These are phyloP conservation scores for Tetrapisispora namnaoensis DNA, from an alignment of 805 yeast genomes.

Conservation along the genomic window DNA sequence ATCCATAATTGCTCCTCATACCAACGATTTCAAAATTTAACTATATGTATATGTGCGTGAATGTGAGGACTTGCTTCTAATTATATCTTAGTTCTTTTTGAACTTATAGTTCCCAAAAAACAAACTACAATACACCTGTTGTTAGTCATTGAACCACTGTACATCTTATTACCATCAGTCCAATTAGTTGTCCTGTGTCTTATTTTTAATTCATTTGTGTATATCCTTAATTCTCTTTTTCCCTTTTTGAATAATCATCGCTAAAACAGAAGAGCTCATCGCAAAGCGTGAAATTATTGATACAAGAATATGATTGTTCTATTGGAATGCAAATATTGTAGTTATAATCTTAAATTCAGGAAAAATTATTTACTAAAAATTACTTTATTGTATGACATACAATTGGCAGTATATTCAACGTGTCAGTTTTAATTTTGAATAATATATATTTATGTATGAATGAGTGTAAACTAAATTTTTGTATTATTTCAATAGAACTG, in stretches of 20 bases:
- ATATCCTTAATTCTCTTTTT: not conserved
- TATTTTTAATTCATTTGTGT: not conserved
- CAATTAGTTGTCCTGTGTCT: not conserved
- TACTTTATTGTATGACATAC: no score
- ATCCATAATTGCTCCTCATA: conserved; percentile 1
- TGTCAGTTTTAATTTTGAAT: not conserved
- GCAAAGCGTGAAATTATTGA: not conserved
- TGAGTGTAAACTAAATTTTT: not conserved
- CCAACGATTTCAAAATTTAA: not conserved
- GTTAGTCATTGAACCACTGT: not conserved
- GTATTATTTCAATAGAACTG: not conserved
- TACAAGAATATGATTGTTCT: no score
- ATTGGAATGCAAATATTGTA: no score
- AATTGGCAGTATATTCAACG: not conserved
- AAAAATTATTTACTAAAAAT: no score
- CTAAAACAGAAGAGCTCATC: not conserved
- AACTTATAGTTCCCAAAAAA: no score
- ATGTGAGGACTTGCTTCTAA: no score
- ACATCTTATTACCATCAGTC: not conserved
- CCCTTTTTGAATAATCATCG: not conserved
- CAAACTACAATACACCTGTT: not conserved
- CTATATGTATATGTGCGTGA: no score
- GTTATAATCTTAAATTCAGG: no score
- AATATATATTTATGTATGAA: not conserved
- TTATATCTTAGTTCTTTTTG: no score